Base-by-base conservation (phyloP, 2,329 filamentous ascomycete species). In the Fusarium nanum region DNA sequence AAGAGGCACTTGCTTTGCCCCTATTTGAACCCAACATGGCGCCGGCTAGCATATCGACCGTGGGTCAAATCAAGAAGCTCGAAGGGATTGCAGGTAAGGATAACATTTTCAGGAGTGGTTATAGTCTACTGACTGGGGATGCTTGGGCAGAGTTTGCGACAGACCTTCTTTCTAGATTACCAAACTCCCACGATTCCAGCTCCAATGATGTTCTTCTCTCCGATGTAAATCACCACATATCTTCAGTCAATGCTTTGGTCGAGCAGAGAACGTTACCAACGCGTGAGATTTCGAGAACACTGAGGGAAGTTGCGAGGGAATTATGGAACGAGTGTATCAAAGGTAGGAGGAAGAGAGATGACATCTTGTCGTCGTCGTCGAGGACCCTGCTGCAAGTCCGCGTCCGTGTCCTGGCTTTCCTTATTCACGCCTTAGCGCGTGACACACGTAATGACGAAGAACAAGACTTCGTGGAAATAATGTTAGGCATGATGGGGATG, bases 321-420 rank as follows among this genome's bases (percentile, higher is more conserved):
- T 79, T 93, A 10, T 93, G 91, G 91, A 93, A 93, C 68, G 75
- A 86, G 8, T 89, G 88, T 42, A 88, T 89, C 3, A 84, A 86
- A 27, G 74, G 88, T 75, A 83, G 53, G 74, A 78, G 65, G 58
- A 77, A 67, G 41, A 70, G 18, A 46, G 67, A 48, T 14, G 60
- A 74, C 27, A 45, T 72, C 23, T 54, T 60, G 3, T 58, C 72
- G 6, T 69, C 75, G 1, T 62, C 72, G 61, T 70, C 73, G 1
- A 68, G 57, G 25, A 42, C 53, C 44, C 80, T 49, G 58, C 71
- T 84, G 28, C 70, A 86, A 4, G 68, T 81, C 9, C 75, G 81
- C 16, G 78, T 79, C 14, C 82, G 86, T 44, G 77, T 86, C 3
- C 82, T 94, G 71, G 87, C 92, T 1, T 93, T 93, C 73, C 80